Base-by-base conservation (phyloP, 2,329 filamentous ascomycete genomes). In the Paracorniculantispora psalliotae region DNA sequence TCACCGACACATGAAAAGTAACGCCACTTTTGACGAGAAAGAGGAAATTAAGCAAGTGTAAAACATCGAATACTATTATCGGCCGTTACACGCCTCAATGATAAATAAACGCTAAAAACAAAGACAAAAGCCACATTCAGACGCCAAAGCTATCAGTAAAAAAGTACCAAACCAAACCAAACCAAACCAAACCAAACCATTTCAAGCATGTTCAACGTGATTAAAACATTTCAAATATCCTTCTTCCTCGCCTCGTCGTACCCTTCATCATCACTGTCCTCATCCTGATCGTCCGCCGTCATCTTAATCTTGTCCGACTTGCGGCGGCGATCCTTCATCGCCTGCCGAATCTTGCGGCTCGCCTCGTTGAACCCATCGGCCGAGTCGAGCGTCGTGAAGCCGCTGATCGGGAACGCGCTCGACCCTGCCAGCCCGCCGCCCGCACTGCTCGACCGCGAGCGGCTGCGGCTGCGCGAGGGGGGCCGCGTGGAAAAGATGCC, bases 401-500 rank as follows among this genome's bases (percentile, higher is more conserved):
- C 83, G 67, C 86, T 86, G 62, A 93, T 74, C 1, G 84, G 83
- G 68, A 90, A 88, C 0, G 81, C 83, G 3, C 77, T 77, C 19
- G 80, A 82, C 3, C 85, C n/a, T n/a, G n/a, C 83, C 59, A 85
- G 79, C 0, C 83, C 81, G 26, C 84, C 84, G 43, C 85, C 84
- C 62, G 81, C 83, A 62, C 86, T 90, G 71, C 88, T 85, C 66
- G 85, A 90, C 53, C 88, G 81, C 66, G 86, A 90, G 26, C 89
- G 81, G 64, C 83, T 87, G 59, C 86, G 82, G 54, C 83, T 87
- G n/a, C 91, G 86, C 54, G 90, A 96, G n/a, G 88, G 82, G 4
- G 92, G 92, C 30, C 90, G 82, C 17, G 91, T 94, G 2, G 92
- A 91, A 76, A 97, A 99, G 75, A 99, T 88, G 62, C 89, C 90